Evolutionary conservation across 176 grass and related monocot genomes (phyloP), one percentile per base, ranked within the genome.

Genomic region (Carex kokanica): DNA sequence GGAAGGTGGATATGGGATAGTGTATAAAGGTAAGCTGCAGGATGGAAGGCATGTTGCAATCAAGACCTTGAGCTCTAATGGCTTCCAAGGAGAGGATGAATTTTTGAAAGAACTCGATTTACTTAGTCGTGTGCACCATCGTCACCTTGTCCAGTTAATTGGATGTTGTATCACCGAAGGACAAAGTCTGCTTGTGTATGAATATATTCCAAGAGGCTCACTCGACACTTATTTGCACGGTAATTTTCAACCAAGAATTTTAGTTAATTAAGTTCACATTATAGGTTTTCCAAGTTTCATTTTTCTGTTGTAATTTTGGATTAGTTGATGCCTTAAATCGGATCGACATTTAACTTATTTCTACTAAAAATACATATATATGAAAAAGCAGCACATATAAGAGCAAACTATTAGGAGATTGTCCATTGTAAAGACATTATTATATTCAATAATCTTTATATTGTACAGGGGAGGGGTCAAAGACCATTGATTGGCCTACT

Each of bases 71-170:
- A 88, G 86, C 66, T 86, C 36, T 38, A 38, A 38, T 38, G 5
- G 36, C 36, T 38, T 5, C 36, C 36, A 38, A 71, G 94, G 94
- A 57, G 83, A 91, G 67, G 85, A 85, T 47, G 94, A 93, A 55
- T 93, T 97, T 59, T 90, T 87, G 61, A 89, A 89, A 10, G 94
- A 97, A 74, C 89, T 97, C 68, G 93, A 95, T 49, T 85, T 95
- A 82, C 90, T 95, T 83, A 85, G 88, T 34, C 53, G 88, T 60
- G 90, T 95, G 56, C 93, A 95, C 80, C 93, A 95, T 41, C 91
- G 88, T 8, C 88, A 95, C 83, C 90, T 95, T 11, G 88, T 95
- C 17, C 92, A 86, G 12, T 85, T 95, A 61, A 87, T 95, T 84
- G 93, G 90, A 61, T 95, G 92, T 51, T 95, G 88, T 66, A 81